Evolutionary conservation across 116 monocot species (phyloP).

Genomic region (Phalaenopsis hybrid): DNA sequence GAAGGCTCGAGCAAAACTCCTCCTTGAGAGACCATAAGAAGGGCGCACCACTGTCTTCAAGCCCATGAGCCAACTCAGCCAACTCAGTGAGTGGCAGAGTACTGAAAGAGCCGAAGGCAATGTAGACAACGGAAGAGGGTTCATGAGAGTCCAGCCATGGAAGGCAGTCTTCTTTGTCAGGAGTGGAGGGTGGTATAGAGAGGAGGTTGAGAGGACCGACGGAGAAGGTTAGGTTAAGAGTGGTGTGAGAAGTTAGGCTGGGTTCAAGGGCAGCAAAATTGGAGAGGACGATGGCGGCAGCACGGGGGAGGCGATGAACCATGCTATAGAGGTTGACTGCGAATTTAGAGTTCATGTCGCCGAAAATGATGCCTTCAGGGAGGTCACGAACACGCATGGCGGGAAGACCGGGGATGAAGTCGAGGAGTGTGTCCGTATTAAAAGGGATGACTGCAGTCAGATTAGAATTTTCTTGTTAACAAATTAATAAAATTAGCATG

Average conservation of each 20-base stretch:
- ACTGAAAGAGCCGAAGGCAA: slow-evolving; percentile 25
- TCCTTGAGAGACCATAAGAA: slow-evolving; percentile 36
- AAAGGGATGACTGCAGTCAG: not conserved
- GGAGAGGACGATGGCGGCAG: slow-evolving; percentile 25
- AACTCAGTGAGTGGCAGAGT: slow-evolving; percentile 16
- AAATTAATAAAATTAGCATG: not conserved
- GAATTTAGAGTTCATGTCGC: slow-evolving; percentile 11
- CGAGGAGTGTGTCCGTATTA: slow-evolving; percentile 10
- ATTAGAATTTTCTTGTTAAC: not conserved
- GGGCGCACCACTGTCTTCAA: slow-evolving; percentile 22
- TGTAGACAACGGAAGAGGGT: slow-evolving; percentile 18
- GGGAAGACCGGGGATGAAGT: slow-evolving; percentile 27
- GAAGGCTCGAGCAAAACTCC: slow-evolving; percentile 6
- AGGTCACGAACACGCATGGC: slow-evolving; percentile 25
- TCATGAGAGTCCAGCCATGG: slow-evolving; percentile 28
- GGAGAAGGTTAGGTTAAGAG: slow-evolving; percentile 18
- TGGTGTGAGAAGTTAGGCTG: not conserved
- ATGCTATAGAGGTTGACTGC: slow-evolving; percentile 15
- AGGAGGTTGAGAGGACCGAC: slow-evolving; percentile 33
- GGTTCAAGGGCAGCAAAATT: slow-evolving; percentile 23
- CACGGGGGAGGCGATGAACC: slow-evolving; percentile 10
- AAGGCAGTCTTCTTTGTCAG: slow-evolving; percentile 19
- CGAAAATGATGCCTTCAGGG: slow-evolving; percentile 28
- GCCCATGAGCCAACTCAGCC: slow-evolving; percentile 20
- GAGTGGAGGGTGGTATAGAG: not conserved